A percentile compares a stretch with the other conserved stretches of the same genome.
Evolutionary conservation across 139 green algal species (phyloP).

Genomic region (Chlamydomonas schloesseri): DNA sequence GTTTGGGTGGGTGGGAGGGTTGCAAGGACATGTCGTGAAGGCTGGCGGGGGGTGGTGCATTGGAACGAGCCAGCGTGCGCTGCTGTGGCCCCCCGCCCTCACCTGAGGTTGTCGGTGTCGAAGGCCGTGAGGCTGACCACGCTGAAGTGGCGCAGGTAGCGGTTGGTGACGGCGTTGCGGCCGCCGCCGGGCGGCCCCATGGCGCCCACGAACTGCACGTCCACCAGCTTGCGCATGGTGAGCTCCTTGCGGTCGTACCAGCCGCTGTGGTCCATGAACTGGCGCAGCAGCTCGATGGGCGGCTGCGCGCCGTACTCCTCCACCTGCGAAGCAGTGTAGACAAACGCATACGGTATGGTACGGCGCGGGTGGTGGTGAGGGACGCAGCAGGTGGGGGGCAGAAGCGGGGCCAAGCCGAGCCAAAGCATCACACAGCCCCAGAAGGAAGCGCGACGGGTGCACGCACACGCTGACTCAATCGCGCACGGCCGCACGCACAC

Average conservation of each 20-base stretch:
- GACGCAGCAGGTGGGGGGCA: no score
- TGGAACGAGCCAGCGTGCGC: no score
- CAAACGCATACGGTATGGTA: no score
- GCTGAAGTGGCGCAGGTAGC: slow-evolving; percentile 75
- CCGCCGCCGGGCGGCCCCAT: slow-evolving; percentile 83
- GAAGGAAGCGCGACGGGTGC: no score
- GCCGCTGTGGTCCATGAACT: slow-evolving; percentile 79
- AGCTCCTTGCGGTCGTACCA: slow-evolving; percentile 80
- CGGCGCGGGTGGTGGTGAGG: no score
- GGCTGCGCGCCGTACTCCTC: slow-evolving; percentile 82
- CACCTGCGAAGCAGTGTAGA: slow-evolving; percentile 29
- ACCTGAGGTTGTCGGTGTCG: slow-evolving; percentile 71
- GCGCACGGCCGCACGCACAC: no score
- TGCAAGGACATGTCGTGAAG: background rate
- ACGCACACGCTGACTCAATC: no score
- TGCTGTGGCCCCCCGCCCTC: no score
- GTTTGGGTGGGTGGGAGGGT: background rate
- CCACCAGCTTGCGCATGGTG: slow-evolving; percentile 65
- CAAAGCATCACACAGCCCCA: no score
- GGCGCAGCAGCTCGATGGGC: slow-evolving; percentile 83
- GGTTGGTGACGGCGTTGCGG: slow-evolving; percentile 78
- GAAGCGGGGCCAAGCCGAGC: no score
- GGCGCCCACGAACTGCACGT: slow-evolving; percentile 78
- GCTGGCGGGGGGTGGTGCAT: no score
- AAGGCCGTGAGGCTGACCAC: slow-evolving; percentile 77